Percentiles rank a stretch among this genome's conserved stretches.
Conservation (phyloP, 176 grass and related monocot genomes). For the Cenchrus americanus region DNA sequence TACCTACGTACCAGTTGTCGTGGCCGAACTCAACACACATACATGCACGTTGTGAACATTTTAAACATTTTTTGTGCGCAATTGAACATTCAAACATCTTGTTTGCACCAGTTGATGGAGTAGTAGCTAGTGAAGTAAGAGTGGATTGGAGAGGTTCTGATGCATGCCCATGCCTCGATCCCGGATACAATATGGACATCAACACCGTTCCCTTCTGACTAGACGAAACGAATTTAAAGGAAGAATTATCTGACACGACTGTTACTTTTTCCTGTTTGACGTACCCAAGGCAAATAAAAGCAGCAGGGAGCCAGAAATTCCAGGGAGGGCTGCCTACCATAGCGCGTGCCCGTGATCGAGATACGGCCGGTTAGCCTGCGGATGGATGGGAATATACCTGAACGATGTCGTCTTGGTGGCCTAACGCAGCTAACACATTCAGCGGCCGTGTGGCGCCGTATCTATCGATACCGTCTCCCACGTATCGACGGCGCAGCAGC, state of each 20-base stretch:
- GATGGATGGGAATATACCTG: conserved; percentile 24
- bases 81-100: no score
- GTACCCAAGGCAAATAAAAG: background rate
- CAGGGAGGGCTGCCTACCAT: background rate
- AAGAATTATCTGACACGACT: no score
- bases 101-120: no score
- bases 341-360: no score
- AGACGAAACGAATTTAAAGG: background rate
- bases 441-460: background rate
- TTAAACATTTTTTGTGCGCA: no score
- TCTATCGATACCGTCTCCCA: background rate
- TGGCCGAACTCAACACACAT: no score
- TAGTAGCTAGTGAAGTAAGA: no score
- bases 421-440: conserved; percentile 31
- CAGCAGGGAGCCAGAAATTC: background rate
- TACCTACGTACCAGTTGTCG: no score
- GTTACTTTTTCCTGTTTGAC: no score
- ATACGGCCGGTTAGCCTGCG: background rate
- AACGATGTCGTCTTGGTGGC: conserved; percentile 24
- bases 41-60: no score
- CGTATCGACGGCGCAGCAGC: background rate
- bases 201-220: background rate
- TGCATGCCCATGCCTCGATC: no score
- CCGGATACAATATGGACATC: background rate
- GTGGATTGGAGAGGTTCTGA: no score